phyloP scores from a whole-genome alignment of 257 asterid species.

The Solanum clarkiae region DNA sequence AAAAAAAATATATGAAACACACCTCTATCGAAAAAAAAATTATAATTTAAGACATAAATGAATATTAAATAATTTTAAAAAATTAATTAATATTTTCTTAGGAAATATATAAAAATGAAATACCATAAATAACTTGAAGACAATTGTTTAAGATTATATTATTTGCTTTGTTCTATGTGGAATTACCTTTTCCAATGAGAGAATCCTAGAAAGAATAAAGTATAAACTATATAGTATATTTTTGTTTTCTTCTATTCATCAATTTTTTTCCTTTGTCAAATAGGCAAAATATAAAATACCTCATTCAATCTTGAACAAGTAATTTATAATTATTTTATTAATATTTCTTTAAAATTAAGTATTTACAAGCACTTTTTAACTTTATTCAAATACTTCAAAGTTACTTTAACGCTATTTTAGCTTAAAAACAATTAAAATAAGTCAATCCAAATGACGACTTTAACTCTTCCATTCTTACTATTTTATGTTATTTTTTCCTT shows the following conservation, averaged over 20 bases:
- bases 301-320: neutral
- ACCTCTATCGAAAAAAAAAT: too few species aligned
- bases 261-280: neutral
- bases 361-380: too few species aligned
- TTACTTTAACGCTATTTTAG: fast-evolving
- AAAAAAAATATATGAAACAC: too few species aligned
- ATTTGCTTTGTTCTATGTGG: neutral
- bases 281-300: neutral
- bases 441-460: neutral
- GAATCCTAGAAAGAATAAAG: neutral
- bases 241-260: neutral
- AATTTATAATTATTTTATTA: neutral
- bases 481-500: neutral
- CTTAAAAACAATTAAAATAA: too few species aligned
- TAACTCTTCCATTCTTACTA: neutral
- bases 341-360: too few species aligned
- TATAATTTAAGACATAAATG: neutral
- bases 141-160: neutral
- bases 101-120: too few species aligned
- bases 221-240: neutral
- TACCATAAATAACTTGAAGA: neutral
- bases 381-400: too few species aligned
- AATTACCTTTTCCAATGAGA: neutral
- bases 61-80: neutral
- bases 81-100: neutral